Conservation (phyloP, 2,329 filamentous ascomycete genomes). For the Zasmidium citrigriseum region DNA sequence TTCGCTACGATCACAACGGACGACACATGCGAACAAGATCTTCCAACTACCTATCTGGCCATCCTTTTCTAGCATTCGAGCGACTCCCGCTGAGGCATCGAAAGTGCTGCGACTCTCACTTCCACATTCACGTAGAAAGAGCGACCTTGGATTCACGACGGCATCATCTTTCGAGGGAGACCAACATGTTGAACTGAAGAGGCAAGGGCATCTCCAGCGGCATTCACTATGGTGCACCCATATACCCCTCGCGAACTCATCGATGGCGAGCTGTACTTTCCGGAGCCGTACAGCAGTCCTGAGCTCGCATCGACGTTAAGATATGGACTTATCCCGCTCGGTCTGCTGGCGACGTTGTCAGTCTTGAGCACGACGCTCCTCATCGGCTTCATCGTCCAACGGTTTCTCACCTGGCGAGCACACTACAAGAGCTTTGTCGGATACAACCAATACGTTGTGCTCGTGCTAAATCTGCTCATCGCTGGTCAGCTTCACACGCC, state of each 20-base stretch:
- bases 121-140: background rate
- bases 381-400: conserved; percentile 32
- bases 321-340: conserved; percentile 33
- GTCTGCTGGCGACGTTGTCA: conserved; percentile 32
- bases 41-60: background rate
- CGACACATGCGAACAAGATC: background rate
- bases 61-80: background rate
- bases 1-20: no score
- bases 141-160: no score
- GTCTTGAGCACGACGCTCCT: conserved; percentile 30
- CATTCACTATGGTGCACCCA: conserved; percentile 12
- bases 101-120: no score
- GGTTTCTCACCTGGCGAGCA: conserved; percentile 33
- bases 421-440: conserved; percentile 34
- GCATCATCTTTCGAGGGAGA: background rate
- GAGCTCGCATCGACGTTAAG: conserved; percentile 23
- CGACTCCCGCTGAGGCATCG: no score
- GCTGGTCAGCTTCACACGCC: conserved; percentile 39
- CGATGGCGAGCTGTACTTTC: conserved; percentile 29
- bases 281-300: conserved; percentile 31
- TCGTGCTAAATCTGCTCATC: conserved; percentile 69
- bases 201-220: background rate
- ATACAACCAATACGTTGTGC: conserved; percentile 66
- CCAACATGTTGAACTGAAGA: background rate
- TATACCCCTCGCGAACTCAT: conserved; percentile 24